Evolutionary conservation across 2,329 filamentous ascomycete genomes (phyloP).

Genomic region (Pseudogymnoascus sp.): DNA sequence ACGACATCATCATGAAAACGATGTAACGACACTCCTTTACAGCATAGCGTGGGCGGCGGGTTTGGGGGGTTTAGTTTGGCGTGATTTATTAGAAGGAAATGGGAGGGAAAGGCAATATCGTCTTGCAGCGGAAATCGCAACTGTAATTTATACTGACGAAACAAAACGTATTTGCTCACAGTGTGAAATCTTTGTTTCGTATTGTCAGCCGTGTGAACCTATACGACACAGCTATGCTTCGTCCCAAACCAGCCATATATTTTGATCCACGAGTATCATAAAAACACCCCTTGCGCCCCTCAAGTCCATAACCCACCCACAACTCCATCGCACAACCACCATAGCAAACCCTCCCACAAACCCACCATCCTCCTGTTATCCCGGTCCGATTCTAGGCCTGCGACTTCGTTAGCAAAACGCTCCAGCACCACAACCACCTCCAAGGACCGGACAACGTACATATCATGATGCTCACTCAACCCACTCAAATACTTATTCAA

Average conservation of each 20-base stretch:
- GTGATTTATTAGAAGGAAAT: neutral
- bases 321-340: neutral
- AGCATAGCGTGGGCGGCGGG: neutral
- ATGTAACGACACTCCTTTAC: slow-evolving; percentile 1
- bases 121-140: neutral
- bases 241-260: neutral
- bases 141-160: neutral
- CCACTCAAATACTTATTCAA: slow-evolving; percentile 88
- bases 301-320: neutral
- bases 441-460: slow-evolving; percentile 41
- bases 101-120: neutral
- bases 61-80: neutral
- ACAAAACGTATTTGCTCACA: neutral
- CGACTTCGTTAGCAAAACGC: neutral
- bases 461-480: slow-evolving; percentile 95
- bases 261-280: neutral
- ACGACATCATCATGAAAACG: slow-evolving; percentile 1
- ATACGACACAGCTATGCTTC: neutral
- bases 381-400: slow-evolving; percentile 46
- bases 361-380: slow-evolving; percentile 31
- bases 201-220: neutral
- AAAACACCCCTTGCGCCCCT: neutral
- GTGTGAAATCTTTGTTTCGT: neutral
- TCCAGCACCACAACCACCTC: neutral
- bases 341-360: neutral